Evolutionary conservation across 139 green algal species (phyloP).

Genomic region (Chlorella ohadii): DNA sequence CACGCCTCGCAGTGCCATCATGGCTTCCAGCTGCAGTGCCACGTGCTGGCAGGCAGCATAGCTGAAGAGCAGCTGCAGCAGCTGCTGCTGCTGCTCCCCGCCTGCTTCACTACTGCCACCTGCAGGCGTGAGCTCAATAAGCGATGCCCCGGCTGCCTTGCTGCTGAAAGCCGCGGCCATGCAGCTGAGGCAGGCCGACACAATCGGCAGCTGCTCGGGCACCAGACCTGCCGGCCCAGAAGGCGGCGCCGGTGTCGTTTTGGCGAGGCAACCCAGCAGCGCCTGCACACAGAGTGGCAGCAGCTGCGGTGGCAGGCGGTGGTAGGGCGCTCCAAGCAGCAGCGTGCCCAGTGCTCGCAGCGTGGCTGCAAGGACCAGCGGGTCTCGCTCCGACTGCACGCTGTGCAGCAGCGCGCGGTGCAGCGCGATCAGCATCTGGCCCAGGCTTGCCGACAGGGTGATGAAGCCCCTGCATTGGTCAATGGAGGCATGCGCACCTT

Average conservation of each 20-base stretch:
- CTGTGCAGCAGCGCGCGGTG: slow-evolving; percentile 55
- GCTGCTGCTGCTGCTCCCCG: not conserved
- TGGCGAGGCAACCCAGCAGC: slow-evolving; percentile 50
- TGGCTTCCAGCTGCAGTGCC: slow-evolving; percentile 30
- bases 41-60: not conserved
- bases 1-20: slow-evolving; percentile 42
- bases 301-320: slow-evolving; percentile 64
- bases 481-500: not conserved
- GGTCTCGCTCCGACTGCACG: slow-evolving; percentile 31
- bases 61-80: slow-evolving; percentile 31
- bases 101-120: not conserved
- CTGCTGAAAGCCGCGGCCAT: slow-evolving; percentile 57
- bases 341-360: slow-evolving; percentile 67
- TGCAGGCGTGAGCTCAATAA: not conserved
- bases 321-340: slow-evolving; percentile 56
- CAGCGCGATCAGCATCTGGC: slow-evolving; percentile 50
- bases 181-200: slow-evolving; percentile 30
- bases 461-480: slow-evolving; percentile 61
- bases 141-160: slow-evolving; percentile 25
- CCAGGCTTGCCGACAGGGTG: slow-evolving; percentile 70
- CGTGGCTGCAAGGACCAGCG: slow-evolving; percentile 41
- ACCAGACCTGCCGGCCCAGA: not conserved
- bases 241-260: not conserved
- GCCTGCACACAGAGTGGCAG: slow-evolving; percentile 50
- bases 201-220: not conserved